phyloP scores from a whole-genome alignment of 768 basidiomycete genomes.

The Auriscalpium microsporum region DNA sequence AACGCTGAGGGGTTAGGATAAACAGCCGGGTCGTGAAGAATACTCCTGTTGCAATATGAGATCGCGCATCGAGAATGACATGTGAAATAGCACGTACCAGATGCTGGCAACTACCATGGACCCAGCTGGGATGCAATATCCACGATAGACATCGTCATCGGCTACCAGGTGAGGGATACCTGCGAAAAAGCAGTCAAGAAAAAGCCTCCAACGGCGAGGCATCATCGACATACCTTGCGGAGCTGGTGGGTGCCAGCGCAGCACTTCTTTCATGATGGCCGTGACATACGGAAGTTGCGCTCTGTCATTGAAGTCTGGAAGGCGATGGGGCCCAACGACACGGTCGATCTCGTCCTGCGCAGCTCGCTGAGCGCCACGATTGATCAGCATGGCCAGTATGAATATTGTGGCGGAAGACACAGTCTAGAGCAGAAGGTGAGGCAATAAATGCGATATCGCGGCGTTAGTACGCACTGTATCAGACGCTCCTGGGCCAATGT shows the following conservation, averaged over 20 bases:
- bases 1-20: constrained; percentile 11
- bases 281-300: constrained; percentile 27
- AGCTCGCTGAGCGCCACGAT: constrained; percentile 12
- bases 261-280: constrained; percentile 31
- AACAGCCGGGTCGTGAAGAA: constrained; percentile 6
- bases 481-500: constrained; percentile 22
- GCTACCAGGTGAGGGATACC: constrained; percentile 20
- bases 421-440: too few relatives aligned
- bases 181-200: neutral
- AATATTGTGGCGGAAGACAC: neutral
- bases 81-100: constrained; percentile 14
- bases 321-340: constrained; percentile 23
- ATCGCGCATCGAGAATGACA: neutral
- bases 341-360: constrained; percentile 31
- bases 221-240: constrained; percentile 5
- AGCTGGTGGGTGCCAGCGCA: constrained; percentile 22
- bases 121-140: constrained; percentile 24
- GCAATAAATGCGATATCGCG: too few relatives aligned
- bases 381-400: constrained; percentile 12
- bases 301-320: constrained; percentile 27
- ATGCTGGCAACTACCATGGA: constrained; percentile 24
- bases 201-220: too few relatives aligned
- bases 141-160: constrained; percentile 23
- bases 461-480: constrained; percentile 26
- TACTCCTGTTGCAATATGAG: constrained; percentile 1